These are phyloP conservation scores for Emergomyces africanus DNA, from an alignment of 2,329 filamentous ascomycete genomes.

Conservation along the genomic window DNA sequence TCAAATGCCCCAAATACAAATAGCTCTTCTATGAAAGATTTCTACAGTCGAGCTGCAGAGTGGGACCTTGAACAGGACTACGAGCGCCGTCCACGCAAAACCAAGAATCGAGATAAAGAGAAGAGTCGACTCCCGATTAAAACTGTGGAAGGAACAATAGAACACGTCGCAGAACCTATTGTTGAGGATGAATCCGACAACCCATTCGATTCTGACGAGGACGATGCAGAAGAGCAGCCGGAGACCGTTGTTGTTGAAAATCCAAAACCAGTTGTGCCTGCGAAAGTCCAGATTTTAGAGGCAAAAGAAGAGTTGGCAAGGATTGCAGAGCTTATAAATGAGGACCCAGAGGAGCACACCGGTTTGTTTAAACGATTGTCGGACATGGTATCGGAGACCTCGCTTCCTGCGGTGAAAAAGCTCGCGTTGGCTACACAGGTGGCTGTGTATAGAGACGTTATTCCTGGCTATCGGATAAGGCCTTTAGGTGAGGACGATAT, in stretches of 20 bases:
- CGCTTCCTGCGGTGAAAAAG: slow-evolving; percentile 62
- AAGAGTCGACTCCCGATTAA: slow-evolving; percentile 73
- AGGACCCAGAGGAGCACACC: slow-evolving; percentile 84
- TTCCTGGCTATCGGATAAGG: slow-evolving; percentile 90
- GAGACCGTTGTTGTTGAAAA: slow-evolving; percentile 38
- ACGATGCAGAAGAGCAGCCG: slow-evolving; percentile 40
- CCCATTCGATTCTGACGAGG: slow-evolving; percentile 49
- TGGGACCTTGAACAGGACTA: slow-evolving; percentile 94
- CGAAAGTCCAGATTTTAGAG: slow-evolving; percentile 65
- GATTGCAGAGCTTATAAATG: slow-evolving; percentile 68
- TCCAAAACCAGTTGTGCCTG: slow-evolving; percentile 52
- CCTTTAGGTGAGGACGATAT: slow-evolving; percentile 62
- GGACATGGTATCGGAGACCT: slow-evolving; percentile 57
- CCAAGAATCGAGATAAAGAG: slow-evolving; percentile 60
- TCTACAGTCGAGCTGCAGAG: slow-evolving; percentile 60
- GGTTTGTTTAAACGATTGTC: slow-evolving; percentile 66
- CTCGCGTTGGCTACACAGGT: slow-evolving; percentile 76
- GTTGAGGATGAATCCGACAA: slow-evolving; percentile 46
- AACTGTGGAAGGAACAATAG: slow-evolving; percentile 61
- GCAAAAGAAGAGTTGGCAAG: slow-evolving; percentile 89
- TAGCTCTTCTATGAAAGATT: slow-evolving; percentile 34
- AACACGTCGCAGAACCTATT: slow-evolving; percentile 42
- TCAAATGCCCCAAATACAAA: slow-evolving; percentile 9
- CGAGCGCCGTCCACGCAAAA: slow-evolving; percentile 64
- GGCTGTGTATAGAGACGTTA: slow-evolving; percentile 87